These are phyloP conservation scores for Eimeria sp. DNA, from an alignment of 169 alveolate species.

Conservation along the genomic window DNA sequence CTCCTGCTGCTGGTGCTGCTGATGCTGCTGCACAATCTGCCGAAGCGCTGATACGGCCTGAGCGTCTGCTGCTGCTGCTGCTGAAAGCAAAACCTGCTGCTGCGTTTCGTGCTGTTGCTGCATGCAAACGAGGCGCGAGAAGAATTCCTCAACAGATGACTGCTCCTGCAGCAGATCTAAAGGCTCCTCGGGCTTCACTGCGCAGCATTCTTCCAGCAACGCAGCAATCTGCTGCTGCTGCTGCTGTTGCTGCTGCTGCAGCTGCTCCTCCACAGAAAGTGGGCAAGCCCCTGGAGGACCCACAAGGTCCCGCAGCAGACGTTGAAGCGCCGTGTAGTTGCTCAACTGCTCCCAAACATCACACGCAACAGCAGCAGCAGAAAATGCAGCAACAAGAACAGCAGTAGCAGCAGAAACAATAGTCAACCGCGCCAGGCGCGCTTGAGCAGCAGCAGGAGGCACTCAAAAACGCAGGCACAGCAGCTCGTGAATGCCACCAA, in stretches of 20 bases:
- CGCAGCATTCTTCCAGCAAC: constrained; percentile 27
- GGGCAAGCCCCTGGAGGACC: not conserved
- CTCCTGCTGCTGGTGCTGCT: constrained; percentile 48
- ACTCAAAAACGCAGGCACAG: no score
- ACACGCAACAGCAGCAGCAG: not conserved
- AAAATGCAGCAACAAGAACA: constrained; percentile 10
- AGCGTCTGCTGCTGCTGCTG: constrained; percentile 69
- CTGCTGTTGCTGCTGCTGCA: constrained; percentile 72
- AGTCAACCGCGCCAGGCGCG: no score
- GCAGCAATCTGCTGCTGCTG: constrained; percentile 69
- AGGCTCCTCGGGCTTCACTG: not conserved
- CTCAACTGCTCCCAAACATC: constrained; percentile 17
- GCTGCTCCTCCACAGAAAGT: constrained; percentile 31
- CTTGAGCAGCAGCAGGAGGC: no score
- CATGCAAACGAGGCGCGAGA: constrained; percentile 40
- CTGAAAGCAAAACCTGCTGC: constrained; percentile 42
- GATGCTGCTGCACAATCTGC: constrained; percentile 3
- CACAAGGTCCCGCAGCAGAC: constrained; percentile 32
- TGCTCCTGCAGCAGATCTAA: constrained; percentile 49
- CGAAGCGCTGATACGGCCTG: constrained; percentile 13
- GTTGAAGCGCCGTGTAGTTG: constrained; percentile 54
- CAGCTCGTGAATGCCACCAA: no score
- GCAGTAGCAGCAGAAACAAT: not conserved
- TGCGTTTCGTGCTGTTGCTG: constrained; percentile 70
- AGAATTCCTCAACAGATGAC: constrained; percentile 8